These are phyloP conservation scores for Neocallimastix lanati DNA, from an alignment of 192 early-diverging fungal species.

Conservation along the genomic window DNA sequence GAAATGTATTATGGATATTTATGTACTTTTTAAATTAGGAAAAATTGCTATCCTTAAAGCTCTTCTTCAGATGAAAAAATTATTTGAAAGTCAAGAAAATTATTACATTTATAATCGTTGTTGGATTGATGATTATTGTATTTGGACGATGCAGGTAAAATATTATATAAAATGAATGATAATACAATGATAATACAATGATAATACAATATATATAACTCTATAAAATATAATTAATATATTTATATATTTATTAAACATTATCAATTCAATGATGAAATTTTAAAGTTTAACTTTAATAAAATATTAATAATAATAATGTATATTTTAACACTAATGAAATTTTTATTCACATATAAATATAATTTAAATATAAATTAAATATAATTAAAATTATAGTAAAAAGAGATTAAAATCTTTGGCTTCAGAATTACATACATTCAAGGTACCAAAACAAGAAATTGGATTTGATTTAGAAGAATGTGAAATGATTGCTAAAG, in stretches of 20 bases:
- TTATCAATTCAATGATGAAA: no score
- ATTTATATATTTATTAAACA: no score
- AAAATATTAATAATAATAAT: no score
- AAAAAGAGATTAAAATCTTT: conserved; percentile 56
- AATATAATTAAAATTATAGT: no score
- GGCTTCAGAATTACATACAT: conserved; percentile 59
- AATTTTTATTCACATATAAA: no score
- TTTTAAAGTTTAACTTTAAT: no score
- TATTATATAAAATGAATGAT: no score
- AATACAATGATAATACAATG: no score
- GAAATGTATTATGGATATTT: conserved; percentile 62
- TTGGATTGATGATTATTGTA: conserved; percentile 86
- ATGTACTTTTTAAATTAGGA: conserved; percentile 65
- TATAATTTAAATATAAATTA: no score
- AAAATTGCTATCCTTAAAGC: conserved; percentile 58
- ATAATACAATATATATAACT: no score
- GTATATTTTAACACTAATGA: no score
- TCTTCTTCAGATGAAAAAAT: conserved; percentile 53
- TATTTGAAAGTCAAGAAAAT: conserved; percentile 70
- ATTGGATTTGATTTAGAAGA: conserved; percentile 64
- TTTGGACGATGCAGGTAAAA: conserved; percentile 63
- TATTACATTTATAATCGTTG: conserved; percentile 77
- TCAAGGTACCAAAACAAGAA: conserved; percentile 44
- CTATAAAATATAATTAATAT: no score
- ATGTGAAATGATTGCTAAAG: conserved; percentile 48